Conservation (phyloP, 75 land plant species). For the Picea glauca region DNA sequence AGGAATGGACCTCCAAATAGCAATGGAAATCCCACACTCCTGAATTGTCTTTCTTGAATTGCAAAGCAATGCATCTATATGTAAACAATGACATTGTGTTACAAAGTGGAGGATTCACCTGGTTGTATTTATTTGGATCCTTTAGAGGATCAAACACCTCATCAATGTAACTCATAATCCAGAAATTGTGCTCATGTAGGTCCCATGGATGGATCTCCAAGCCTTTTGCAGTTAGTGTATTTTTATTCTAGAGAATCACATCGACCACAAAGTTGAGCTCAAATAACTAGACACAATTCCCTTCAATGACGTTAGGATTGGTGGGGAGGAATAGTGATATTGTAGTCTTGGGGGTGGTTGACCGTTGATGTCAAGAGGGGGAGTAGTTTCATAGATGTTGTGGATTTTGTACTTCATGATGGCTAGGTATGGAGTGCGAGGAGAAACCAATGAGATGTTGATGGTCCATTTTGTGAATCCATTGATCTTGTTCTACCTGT, state of each 20-base stretch:
- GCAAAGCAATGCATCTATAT: slow-evolving; percentile 68
- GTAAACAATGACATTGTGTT: slow-evolving; percentile 44
- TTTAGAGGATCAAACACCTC: slow-evolving; percentile 14
- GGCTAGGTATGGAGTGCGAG: slow-evolving; percentile 54
- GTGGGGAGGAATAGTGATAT: background rate
- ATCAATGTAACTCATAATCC: slow-evolving; percentile 44
- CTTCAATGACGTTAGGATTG: background rate
- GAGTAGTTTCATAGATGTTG: background rate
- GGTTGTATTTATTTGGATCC: no score
- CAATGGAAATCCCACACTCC: slow-evolving; percentile 88
- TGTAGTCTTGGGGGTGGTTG: background rate
- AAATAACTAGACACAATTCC: slow-evolving; percentile 12
- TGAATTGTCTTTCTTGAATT: slow-evolving; percentile 71
- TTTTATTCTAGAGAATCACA: slow-evolving; percentile 75
- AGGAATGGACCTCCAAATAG: slow-evolving; percentile 16
- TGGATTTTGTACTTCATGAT: slow-evolving; percentile 31
- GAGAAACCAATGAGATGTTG: slow-evolving; percentile 67
- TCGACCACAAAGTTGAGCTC: slow-evolving; percentile 11
- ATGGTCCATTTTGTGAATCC: slow-evolving; percentile 44
- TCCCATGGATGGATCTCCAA: slow-evolving; percentile 96
- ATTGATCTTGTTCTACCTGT: slow-evolving; percentile 66
- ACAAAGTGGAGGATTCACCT: no score
- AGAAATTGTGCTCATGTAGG: slow-evolving; percentile 89
- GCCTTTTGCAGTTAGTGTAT: slow-evolving; percentile 40
- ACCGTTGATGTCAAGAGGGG: slow-evolving; percentile 2